phyloP scores from a whole-genome alignment of 2,329 filamentous ascomycete genomes.

The Leptographium flavum region DNA sequence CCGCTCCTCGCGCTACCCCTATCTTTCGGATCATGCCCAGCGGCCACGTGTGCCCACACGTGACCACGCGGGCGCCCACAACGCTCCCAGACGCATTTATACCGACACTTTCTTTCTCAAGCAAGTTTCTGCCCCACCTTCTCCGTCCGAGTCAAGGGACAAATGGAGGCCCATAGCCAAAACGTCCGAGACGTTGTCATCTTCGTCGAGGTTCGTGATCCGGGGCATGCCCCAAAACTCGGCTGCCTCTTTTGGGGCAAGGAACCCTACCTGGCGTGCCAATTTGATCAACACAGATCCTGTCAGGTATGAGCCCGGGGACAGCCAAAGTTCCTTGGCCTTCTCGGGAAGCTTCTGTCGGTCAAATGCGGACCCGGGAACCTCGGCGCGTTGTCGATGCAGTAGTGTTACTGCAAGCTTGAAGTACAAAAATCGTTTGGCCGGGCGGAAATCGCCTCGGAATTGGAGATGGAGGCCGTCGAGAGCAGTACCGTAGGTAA shows the following conservation, averaged over 20 bases:
- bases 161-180: neutral
- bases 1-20: too few species aligned
- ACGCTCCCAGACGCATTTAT: too few species aligned
- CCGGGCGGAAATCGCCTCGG: neutral
- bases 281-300: neutral
- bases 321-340: neutral
- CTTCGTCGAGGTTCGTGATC: neutral
- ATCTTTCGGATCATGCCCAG: too few species aligned
- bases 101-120: too few species aligned
- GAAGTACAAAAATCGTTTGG: neutral
- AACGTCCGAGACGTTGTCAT: neutral
- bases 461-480: neutral
- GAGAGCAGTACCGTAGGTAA: neutral
- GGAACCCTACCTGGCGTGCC: neutral
- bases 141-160: neutral
- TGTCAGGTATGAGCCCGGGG: neutral
- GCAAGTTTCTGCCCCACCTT: neutral
- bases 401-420: neutral
- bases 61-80: too few species aligned
- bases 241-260: neutral
- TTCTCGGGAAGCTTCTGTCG: neutral
- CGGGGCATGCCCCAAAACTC: neutral
- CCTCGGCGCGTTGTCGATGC: neutral
- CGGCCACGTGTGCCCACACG: too few species aligned
- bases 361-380: neutral